Evolutionary conservation across 179 eudicot genomes (phyloP), one percentile per base, ranked within the genome.

Genomic region (Pouteria campechiana): DNA sequence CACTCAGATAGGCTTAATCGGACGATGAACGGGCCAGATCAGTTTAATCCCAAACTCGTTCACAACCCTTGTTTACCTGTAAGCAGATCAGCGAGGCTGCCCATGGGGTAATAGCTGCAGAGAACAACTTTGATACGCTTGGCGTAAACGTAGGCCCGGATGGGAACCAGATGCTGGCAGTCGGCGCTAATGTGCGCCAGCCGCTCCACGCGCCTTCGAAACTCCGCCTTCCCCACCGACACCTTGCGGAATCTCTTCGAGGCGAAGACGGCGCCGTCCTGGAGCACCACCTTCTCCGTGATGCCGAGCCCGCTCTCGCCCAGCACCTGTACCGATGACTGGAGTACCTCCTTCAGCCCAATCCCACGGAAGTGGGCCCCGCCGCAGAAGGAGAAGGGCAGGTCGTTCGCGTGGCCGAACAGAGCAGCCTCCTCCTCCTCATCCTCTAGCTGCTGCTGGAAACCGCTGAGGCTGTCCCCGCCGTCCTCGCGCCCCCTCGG

Each of bases 21-120:
- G n/a, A n/a, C n/a, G n/a, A n/a, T n/a, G n/a, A n/a, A n/a, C n/a
- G n/a, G n/a, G n/a, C n/a, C n/a, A n/a, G n/a, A n/a, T n/a, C n/a
- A n/a, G n/a, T n/a, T n/a, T n/a, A n/a, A n/a, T n/a, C n/a, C n/a
- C n/a, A n/a, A n/a, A n/a, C n/a, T n/a, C n/a, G n/a, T n/a, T n/a
- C n/a, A n/a, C n/a, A n/a, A n/a, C n/a, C n/a, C n/a, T n/a, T 19
- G 52, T 41, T 10, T 57, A 52, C 73, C 73, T 40, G 37, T 46
- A 57, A 67, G 73, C 49, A 67, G 33, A 46, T 67, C 73, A 18
- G 63, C 52, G 3, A 67, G 73, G 55, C 60, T 61, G 20, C 68
- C 73, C 68, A 67, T 67, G 20, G 73, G 73, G 41, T 61, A 61
- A 30, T 67, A 67, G 44, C 61, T 60, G 41, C 33, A 61, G 1